These are phyloP conservation scores for Suillus spraguei DNA, from an alignment of 768 basidiomycete species.

Conservation along the genomic window DNA sequence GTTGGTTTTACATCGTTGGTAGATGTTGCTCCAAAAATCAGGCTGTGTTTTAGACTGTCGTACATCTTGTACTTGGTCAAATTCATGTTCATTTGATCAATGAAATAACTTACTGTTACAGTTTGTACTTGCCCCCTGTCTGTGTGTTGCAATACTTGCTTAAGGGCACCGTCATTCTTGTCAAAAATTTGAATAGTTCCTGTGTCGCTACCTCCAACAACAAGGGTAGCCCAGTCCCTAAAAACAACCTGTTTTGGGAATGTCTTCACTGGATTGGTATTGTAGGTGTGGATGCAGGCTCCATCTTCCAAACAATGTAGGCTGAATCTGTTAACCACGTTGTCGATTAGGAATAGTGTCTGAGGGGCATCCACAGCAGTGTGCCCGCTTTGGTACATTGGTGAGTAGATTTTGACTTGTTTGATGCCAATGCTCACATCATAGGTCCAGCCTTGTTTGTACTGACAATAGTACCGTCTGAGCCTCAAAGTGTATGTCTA, in stretches of 20 bases:
- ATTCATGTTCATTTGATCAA: background rate
- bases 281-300: background rate
- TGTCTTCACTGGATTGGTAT: background rate
- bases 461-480: background rate
- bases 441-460: background rate
- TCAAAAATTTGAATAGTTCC: background rate
- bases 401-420: background rate
- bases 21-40: background rate
- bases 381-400: background rate
- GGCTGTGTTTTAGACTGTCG: background rate
- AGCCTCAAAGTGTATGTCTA: background rate
- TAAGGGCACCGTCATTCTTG: background rate
- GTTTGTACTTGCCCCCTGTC: background rate
- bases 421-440: background rate
- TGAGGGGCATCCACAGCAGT: background rate
- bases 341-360: background rate
- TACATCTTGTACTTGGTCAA: background rate
- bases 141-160: background rate
- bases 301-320: background rate
- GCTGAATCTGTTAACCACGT: background rate
- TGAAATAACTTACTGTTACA: background rate
- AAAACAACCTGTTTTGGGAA: slow-evolving; percentile 2
- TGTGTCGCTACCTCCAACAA: background rate
- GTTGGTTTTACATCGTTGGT: background rate
- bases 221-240: background rate